Conservation (phyloP, 345 rosid genomes). For the Gossypium australe region DNA sequence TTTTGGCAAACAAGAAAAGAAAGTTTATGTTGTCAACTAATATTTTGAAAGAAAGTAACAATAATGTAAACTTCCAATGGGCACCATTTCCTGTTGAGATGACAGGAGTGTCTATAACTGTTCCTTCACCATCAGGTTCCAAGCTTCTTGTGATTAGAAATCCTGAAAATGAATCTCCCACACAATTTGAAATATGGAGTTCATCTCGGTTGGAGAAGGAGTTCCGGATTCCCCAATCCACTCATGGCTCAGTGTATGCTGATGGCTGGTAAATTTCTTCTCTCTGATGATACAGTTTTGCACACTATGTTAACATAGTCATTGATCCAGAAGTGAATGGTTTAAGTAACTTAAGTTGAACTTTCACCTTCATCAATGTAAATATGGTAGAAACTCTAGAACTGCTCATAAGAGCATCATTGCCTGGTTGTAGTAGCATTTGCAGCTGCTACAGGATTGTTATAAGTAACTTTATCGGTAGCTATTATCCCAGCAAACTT, state of each 20-base stretch:
- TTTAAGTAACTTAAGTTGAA: not conserved
- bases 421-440: not conserved
- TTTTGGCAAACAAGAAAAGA: constrained; percentile 70
- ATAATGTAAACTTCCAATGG: constrained; percentile 56
- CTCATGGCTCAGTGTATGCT: constrained; percentile 71
- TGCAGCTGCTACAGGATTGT: not conserved
- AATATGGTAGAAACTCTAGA: not conserved
- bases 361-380: not conserved
- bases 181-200: constrained; percentile 80
- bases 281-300: constrained; percentile 1
- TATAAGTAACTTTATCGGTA: not conserved
- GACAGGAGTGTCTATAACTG: constrained; percentile 55
- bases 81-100: constrained; percentile 81
- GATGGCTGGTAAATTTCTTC: constrained; percentile 72
- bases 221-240: constrained; percentile 62
- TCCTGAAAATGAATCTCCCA: constrained; percentile 74
- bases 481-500: not conserved
- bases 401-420: not conserved
- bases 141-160: constrained; percentile 75
- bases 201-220: constrained; percentile 74
- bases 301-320: not conserved
- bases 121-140: constrained; percentile 83
- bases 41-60: constrained; percentile 37
- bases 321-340: not conserved
- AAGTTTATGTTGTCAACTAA: constrained; percentile 50